Evolutionary conservation across 73 alveolate species (phyloP).

Genomic region (Symbiodinium pilosum): DNA sequence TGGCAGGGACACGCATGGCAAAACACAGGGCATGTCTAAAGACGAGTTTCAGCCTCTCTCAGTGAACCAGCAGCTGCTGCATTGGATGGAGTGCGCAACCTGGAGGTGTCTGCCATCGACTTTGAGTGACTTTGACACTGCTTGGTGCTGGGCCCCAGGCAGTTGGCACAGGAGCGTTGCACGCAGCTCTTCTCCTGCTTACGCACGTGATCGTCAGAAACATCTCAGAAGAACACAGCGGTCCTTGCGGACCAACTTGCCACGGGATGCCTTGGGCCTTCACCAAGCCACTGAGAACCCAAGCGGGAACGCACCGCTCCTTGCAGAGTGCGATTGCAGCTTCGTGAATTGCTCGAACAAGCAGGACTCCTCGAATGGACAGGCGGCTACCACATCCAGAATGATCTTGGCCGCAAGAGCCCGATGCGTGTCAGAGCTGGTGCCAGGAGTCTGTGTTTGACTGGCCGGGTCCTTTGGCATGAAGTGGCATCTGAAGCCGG

Average conservation of each 20-base stretch:
- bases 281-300: constrained; percentile 67
- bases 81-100: constrained; percentile 53
- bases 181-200: constrained; percentile 70
- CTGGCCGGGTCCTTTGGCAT: constrained; percentile 16
- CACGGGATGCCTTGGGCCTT: constrained; percentile 74
- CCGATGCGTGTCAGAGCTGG: constrained; percentile 17
- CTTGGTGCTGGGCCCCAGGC: not conserved
- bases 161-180: constrained; percentile 50
- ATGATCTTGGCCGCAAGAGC: constrained; percentile 60
- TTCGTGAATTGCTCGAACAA: not conserved
- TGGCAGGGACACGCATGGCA: not conserved
- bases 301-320: constrained; percentile 60
- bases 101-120: too few species aligned
- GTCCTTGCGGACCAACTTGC: constrained; percentile 87
- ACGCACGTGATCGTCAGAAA: not conserved
- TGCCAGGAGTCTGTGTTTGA: not conserved
- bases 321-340: too few species aligned
- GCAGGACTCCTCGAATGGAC: constrained; percentile 13
- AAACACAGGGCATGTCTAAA: not conserved
- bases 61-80: constrained; percentile 44
- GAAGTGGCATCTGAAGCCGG: not conserved
- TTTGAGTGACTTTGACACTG: too few species aligned
- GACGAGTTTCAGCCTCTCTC: not conserved
- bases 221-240: too few species aligned
- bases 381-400: constrained; percentile 62